Conservation (phyloP, 306 rosid species). For the Biancaea sappan region DNA sequence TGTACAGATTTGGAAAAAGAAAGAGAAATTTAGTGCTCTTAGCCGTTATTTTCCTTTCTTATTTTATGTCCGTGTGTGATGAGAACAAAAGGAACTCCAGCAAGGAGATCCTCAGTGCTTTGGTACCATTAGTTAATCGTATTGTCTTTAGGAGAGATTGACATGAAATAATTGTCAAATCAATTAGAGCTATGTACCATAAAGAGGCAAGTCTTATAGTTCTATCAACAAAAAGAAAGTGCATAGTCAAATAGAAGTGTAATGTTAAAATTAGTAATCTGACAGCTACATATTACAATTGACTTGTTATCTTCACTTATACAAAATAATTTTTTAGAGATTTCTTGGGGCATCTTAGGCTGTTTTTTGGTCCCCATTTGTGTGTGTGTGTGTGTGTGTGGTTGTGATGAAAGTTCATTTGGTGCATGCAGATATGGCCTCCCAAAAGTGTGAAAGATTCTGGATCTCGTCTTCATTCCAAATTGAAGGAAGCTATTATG, state of each 20-base stretch:
- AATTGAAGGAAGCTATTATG: constrained; percentile 92
- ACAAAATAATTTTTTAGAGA: constrained; percentile 3
- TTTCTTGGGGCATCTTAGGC: constrained; percentile 14
- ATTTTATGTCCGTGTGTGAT: too few species aligned
- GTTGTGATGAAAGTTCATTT: constrained; percentile 25
- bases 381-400: neutral
- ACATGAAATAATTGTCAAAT: neutral
- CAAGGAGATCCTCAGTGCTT: neutral
- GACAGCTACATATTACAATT: constrained; percentile 2
- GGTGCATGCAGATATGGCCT: constrained; percentile 89
- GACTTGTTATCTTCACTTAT: constrained; percentile 8
- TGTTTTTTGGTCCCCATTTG: neutral
- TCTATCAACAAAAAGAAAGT: constrained; percentile 17
- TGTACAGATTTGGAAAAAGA: neutral
- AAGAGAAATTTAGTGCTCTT: neutral
- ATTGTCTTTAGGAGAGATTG: neutral
- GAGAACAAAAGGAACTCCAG: constrained; percentile 3
- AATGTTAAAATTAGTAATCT: constrained; percentile 18
- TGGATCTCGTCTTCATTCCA: constrained; percentile 82
- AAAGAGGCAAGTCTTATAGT: neutral
- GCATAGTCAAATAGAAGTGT: constrained; percentile 5
- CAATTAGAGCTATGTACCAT: neutral
- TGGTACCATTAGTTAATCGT: neutral
- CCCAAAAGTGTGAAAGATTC: constrained; percentile 95
- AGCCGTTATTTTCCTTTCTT: neutral